Percentiles rank a stretch among this genome's conserved stretches.
Conservation (phyloP, 2,329 filamentous ascomycete genomes). For the Coniella lustricola region DNA sequence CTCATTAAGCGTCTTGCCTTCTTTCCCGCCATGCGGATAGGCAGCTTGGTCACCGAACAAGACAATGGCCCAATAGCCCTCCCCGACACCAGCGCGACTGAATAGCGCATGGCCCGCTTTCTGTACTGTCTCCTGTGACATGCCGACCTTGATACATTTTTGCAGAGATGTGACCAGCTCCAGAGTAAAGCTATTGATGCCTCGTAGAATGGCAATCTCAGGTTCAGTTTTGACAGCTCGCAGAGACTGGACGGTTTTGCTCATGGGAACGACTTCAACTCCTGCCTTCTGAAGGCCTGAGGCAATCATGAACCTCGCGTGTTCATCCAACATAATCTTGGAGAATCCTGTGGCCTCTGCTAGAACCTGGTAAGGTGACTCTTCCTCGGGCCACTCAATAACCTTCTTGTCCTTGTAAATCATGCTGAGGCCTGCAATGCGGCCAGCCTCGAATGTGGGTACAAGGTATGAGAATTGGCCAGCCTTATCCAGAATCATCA, state of each 20-base stretch:
- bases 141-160: conserved; percentile 20
- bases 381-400: conserved; percentile 23
- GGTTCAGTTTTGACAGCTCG: conserved; percentile 23
- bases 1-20: conserved; percentile 21
- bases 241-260: conserved; percentile 20
- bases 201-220: conserved; percentile 22
- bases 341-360: conserved; percentile 17
- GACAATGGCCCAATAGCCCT: conserved; percentile 24
- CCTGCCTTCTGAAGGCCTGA: conserved; percentile 22
- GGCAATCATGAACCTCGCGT: conserved; percentile 24
- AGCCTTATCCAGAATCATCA: conserved; percentile 21
- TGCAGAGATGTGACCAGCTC: conserved; percentile 23
- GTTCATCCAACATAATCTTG: conserved; percentile 25
- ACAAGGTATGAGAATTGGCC: conserved; percentile 24
- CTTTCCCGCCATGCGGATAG: conserved; percentile 24
- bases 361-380: conserved; percentile 22
- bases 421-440: conserved; percentile 24
- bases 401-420: conserved; percentile 21
- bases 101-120: conserved; percentile 19
- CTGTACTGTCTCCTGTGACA: conserved; percentile 23
- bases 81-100: conserved; percentile 21
- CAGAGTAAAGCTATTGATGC: conserved; percentile 24
- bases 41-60: conserved; percentile 25
- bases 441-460: conserved; percentile 24
- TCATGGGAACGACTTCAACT: conserved; percentile 24